These are phyloP conservation scores for Tranzscheliella williamsii DNA, from an alignment of 1,284 basidiomycete species.

Conservation along the genomic window DNA sequence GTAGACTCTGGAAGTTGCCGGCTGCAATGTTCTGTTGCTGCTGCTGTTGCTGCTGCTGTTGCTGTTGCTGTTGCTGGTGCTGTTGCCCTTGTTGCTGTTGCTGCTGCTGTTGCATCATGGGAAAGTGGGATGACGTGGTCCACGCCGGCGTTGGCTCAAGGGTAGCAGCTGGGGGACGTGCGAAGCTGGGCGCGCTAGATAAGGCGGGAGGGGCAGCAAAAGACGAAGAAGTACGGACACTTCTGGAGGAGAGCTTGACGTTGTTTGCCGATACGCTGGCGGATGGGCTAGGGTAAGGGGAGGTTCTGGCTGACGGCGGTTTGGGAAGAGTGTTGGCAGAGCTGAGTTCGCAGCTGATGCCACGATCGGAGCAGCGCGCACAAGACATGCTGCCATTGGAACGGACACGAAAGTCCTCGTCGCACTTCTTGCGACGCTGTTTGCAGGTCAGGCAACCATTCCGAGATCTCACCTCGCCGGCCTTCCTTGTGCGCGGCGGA, in stretches of 20 bases:
- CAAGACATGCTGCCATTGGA: conserved; percentile 31
- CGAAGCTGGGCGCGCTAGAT: background rate
- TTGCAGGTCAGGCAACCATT: conserved; percentile 44
- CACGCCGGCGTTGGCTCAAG: conserved; percentile 17
- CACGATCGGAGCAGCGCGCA: conserved; percentile 33
- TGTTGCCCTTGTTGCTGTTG: conserved; percentile 8
- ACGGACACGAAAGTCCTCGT: conserved; percentile 38
- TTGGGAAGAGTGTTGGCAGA: background rate
- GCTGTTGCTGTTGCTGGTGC: background rate
- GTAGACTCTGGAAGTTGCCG: conserved; percentile 3
- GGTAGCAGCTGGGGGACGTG: background rate
- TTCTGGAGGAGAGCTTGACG: no score
- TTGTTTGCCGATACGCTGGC: no score
- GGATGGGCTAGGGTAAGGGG: conserved; percentile 6
- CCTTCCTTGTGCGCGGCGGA: conserved; percentile 23
- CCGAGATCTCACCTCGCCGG: conserved; percentile 40
- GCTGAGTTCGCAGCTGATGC: conserved; percentile 30
- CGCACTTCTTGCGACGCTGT: conserved; percentile 45
- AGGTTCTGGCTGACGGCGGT: background rate
- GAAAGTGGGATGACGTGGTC: conserved; percentile 15
- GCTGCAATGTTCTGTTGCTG: background rate
- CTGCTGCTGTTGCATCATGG: conserved; percentile 8
- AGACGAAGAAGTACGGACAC: conserved; percentile 1
- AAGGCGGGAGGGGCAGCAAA: conserved; percentile 1
- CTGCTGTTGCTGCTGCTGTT: conserved; percentile 5